phyloP scores from a whole-genome alignment of 2,329 filamentous ascomycete genomes.

The Clarireedia homoeocarpa region DNA sequence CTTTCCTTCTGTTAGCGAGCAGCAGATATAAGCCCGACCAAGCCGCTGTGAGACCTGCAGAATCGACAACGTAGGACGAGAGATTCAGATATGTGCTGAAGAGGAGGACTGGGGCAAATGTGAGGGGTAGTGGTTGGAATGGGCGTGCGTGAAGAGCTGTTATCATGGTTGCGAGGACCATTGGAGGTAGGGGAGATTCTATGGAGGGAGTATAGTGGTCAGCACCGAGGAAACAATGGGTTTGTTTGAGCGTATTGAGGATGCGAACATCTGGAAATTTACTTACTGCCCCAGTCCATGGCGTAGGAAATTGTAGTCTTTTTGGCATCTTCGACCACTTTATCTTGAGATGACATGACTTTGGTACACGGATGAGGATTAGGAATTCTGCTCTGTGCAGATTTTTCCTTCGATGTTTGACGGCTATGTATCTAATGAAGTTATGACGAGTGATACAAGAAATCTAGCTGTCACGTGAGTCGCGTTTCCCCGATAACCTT shows the following conservation, averaged over 20 bases:
- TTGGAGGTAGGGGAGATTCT: constrained; percentile 57
- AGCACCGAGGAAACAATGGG: neutral
- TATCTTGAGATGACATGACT: constrained; percentile 20
- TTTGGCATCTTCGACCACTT: constrained; percentile 27
- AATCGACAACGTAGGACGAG: constrained; percentile 52
- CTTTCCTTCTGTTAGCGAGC: constrained; percentile 47
- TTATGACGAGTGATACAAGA: neutral
- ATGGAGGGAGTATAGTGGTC: neutral
- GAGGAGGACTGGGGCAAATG: constrained; percentile 58
- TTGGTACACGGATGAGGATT: neutral
- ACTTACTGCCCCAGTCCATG: constrained; percentile 44
- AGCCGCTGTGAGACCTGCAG: constrained; percentile 54
- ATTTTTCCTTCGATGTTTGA: too few relatives aligned
- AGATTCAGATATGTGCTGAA: constrained; percentile 61
- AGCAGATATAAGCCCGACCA: constrained; percentile 60
- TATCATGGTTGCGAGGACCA: constrained; percentile 56
- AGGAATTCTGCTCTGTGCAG: too few relatives aligned
- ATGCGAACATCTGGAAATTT: neutral
- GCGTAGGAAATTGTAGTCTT: constrained; percentile 36
- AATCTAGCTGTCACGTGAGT: neutral
- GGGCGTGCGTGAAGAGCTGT: constrained; percentile 60
- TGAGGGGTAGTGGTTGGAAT: constrained; percentile 56
- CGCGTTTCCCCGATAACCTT: neutral
- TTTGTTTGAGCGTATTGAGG: neutral
- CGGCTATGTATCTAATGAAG: neutral